Evolutionary conservation across 1,284 basidiomycete genomes (phyloP), one percentile per base, ranked within the genome.

Genomic region (Leccinum fallax): DNA sequence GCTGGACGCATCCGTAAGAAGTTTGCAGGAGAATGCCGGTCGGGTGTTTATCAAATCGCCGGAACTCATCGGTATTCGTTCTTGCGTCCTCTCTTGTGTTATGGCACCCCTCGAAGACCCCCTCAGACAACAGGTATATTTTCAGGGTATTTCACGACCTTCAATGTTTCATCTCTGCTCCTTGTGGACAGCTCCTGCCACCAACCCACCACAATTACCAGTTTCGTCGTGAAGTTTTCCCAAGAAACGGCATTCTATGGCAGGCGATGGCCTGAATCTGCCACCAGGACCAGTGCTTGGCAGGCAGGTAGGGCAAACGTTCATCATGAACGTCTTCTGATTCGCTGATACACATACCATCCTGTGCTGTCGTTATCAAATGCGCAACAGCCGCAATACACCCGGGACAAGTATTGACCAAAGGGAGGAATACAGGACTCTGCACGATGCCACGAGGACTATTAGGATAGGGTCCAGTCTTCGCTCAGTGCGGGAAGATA

Each of bases 371-470:
- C 43, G 8, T 11, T 2, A 46, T 21, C 10, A 11, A 4, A 15
- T 19, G 43, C 43, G 11, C 11, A 46, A 1, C 40, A 43, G 40
- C n/a, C n/a, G 3, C 15, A 16, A 16, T 38, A 38, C 13, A 38
- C 16, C 15, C 15, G 13, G 34, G 34, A 36, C 34, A 36, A 16
- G 0, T 38, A 15, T 8, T 38, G 15, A 34, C 34, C 11, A 34
- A 34, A 34, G 2, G 34, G 34, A 34, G 13, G 13, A 34, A 13
- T 34, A 34, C 4, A 11, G 32, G 11, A 32, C 4, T 11, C 30
- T 36, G 40, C 24, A 6, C 38, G n/a, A 34, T 58, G 32, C 34
- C 48, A 64, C 38, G 36, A 59, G 19, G 54, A 59, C 48, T 62
- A 48, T 38, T 34, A 40, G 60, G 19, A 49, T 28, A 58, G 53